Evolutionary conservation across 805 yeast genomes (phyloP).

Genomic region (Schizosaccharomyces japonicus): DNA sequence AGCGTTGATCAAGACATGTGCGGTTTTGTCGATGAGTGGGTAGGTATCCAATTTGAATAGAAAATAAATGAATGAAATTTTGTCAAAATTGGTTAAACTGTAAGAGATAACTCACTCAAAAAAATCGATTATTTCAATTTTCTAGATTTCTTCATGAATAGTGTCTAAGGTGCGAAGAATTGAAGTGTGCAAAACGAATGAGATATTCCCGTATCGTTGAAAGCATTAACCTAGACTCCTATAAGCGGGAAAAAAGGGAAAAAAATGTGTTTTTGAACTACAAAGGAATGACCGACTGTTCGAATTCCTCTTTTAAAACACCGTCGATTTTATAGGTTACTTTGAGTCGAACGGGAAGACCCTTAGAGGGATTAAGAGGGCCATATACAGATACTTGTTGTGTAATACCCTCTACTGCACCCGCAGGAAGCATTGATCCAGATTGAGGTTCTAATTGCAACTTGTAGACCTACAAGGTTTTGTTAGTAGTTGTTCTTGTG

Average conservation of each 20-base stretch:
- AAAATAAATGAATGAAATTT: too few relatives aligned
- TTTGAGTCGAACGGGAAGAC: background rate
- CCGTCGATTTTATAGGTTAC: background rate
- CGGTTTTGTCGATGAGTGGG: conserved; percentile 63
- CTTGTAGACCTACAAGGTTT: background rate
- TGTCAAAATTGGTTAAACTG: too few relatives aligned
- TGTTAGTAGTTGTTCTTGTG: background rate
- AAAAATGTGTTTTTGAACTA: too few relatives aligned
- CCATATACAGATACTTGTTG: background rate
- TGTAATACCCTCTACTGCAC: background rate
- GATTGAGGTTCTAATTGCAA: conserved; percentile 1
- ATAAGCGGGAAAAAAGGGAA: too few relatives aligned
- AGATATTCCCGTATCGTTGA: too few relatives aligned
- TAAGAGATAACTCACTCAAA: too few relatives aligned
- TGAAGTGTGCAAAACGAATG: too few relatives aligned
- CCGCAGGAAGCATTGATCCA: background rate
- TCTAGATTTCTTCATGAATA: too few relatives aligned
- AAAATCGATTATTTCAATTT: too few relatives aligned
- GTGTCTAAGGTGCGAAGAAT: too few relatives aligned
- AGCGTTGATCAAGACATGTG: conserved; percentile 35
- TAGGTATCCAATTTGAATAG: conserved; percentile 71
- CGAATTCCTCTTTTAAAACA: background rate
- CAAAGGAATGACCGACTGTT: background rate
- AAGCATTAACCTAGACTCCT: too few relatives aligned
- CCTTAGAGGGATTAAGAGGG: background rate